phyloP scores from a whole-genome alignment of 1,284 basidiomycete species.

The Cutaneotrichosporon cyanovorans region DNA sequence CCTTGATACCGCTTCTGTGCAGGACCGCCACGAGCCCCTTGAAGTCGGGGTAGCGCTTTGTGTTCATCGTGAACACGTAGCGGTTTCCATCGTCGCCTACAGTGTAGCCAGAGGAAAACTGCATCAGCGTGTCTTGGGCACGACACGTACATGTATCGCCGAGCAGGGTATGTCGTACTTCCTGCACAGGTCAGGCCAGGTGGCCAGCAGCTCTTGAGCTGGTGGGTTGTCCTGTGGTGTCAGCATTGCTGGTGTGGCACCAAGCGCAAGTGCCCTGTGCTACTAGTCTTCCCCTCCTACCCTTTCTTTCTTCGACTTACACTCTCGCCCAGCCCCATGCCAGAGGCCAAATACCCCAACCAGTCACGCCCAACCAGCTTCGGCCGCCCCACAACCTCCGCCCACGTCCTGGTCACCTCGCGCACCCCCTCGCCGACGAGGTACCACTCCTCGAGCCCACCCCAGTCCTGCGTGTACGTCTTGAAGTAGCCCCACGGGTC shows the following conservation, averaged over 20 bases:
- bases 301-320: constrained; percentile 18
- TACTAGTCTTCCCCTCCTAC: too few relatives aligned
- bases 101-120: constrained; percentile 46
- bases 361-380: constrained; percentile 45
- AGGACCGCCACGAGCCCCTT: constrained; percentile 41
- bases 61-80: constrained; percentile 47
- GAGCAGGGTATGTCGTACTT: constrained; percentile 47
- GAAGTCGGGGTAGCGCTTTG: constrained; percentile 47
- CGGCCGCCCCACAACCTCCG: constrained; percentile 42
- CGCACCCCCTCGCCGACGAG: constrained; percentile 39
- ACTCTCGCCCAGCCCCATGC: constrained; percentile 46
- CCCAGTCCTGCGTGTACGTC: constrained; percentile 43
- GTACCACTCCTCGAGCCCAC: constrained; percentile 47
- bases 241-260: background rate
- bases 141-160: constrained; percentile 30
- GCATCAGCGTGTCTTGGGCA: constrained; percentile 4
- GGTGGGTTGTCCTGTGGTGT: constrained; percentile 38
- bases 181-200: constrained; percentile 45
- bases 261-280: too few relatives aligned
- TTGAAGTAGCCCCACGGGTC: constrained; percentile 48
- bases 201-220: constrained; percentile 45
- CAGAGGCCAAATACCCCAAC: constrained; percentile 45
- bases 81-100: constrained; percentile 43
- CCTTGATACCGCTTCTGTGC: constrained; percentile 46
- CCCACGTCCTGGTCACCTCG: constrained; percentile 36